Percentiles rank a stretch among this genome's conserved stretches.
Conservation (phyloP, 2,329 filamentous ascomycete genomes). For the Aphanocladium album region DNA sequence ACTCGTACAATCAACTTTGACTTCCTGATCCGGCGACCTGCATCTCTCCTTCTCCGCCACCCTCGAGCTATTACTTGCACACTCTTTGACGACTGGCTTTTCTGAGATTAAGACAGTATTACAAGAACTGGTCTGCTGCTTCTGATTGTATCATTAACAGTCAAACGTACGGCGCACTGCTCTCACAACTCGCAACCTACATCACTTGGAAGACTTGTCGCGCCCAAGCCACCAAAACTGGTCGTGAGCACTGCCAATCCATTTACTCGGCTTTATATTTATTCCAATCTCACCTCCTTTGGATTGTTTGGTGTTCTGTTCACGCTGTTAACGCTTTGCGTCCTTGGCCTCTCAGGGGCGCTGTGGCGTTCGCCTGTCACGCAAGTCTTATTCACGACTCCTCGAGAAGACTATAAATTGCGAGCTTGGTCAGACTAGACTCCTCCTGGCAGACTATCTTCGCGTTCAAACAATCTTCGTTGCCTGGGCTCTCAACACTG, state of each 20-base stretch:
- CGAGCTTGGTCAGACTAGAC: too few species aligned
- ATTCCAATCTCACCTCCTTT: background rate
- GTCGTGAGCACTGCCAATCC: background rate
- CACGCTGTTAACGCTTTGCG: background rate
- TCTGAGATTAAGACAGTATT: background rate
- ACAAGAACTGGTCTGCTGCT: background rate
- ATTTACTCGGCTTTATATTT: background rate
- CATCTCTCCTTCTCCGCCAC: constrained; percentile 2
- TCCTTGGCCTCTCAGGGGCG: background rate
- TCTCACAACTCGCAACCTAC: constrained; percentile 1
- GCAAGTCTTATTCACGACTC: background rate
- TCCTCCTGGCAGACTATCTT: background rate
- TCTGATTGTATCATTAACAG: background rate
- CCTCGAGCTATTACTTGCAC: background rate
- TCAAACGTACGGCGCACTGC: background rate
- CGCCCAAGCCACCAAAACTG: background rate
- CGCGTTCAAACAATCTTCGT: background rate
- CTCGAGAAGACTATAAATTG: background rate
- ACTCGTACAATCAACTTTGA: constrained; percentile 5
- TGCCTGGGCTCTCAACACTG: background rate
- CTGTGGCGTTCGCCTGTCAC: background rate
- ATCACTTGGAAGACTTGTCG: background rate
- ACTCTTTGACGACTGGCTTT: background rate
- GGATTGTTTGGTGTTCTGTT: background rate
- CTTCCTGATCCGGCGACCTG: constrained; percentile 8